Evolutionary conservation across 2,329 filamentous ascomycete species (phyloP), one percentile per base, ranked within the genome.

Genomic region (Stenocarpella maydis): DNA sequence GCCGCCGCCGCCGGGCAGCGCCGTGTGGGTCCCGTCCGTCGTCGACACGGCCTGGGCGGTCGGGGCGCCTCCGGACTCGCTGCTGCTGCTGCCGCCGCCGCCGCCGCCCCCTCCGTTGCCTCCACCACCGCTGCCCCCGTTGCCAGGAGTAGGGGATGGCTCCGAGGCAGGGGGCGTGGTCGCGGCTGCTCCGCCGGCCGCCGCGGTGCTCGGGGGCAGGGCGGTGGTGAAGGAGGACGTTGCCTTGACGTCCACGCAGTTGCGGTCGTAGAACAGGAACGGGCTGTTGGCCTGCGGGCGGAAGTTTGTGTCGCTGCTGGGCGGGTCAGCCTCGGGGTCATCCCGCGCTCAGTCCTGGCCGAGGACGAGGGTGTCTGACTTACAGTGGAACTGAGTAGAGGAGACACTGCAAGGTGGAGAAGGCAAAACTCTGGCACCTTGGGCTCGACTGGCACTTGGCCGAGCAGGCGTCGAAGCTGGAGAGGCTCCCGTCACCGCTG

Each of bases 191-290:
- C 49, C 49, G 8, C 31, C 60, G 6, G 28, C 60, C 12, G 39
- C 9, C 12, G 67, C 53, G 21, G 69, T 55, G 14, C 61, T 50
- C 14, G 54, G 3, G 0, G 69, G 61, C 26, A 69, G 61, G 5
- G 14, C 4, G 17, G 69, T 69, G 10, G 49, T 61, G 55, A 71
- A 71, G 55, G 55, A 67, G 5, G 70, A 71, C 10, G 64, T 60
- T 9, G 67, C 39, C 55, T 71, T 43, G 24, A 71, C 54, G 8
- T 52, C 14, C n/a, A 53, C 34, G 31, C 69, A 71, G 67, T 69
- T 47, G 54, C 69, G 69, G 63, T 71, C 69, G 55, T 69, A 71
- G 50, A 71, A 71, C 14, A 71, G 55, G 39, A 53, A 71, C 3
- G 69, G 69, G 47, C 67, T 69, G 41, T 67, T 55, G n/a, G 61